These are phyloP conservation scores for Aspergillus neotritici DNA, from an alignment of 2,329 filamentous ascomycete genomes.

Conservation along the genomic window DNA sequence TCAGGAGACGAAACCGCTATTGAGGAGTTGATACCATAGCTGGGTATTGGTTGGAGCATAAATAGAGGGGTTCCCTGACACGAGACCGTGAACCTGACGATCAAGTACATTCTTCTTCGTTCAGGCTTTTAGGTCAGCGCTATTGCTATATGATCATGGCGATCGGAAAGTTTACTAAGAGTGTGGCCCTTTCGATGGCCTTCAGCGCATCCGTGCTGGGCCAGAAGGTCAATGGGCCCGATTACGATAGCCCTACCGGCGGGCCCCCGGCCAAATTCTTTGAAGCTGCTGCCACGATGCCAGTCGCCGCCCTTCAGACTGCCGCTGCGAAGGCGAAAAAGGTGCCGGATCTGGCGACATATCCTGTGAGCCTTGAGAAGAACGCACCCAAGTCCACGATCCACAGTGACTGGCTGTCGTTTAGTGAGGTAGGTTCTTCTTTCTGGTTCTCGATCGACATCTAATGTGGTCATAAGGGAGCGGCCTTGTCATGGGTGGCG, in stretches of 20 bases:
- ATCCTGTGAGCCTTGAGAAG: conserved; percentile 17
- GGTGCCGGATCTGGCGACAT: conserved; percentile 20
- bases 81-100: too few species aligned
- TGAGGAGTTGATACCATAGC: too few species aligned
- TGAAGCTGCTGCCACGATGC: conserved; percentile 19
- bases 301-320: conserved; percentile 20
- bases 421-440: conserved; percentile 15
- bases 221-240: conserved; percentile 16
- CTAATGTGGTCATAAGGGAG: conserved; percentile 14
- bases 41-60: too few species aligned
- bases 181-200: not conserved
- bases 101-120: too few species aligned
- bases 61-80: too few species aligned
- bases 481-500: conserved; percentile 24
- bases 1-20: too few species aligned
- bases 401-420: conserved; percentile 23
- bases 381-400: conserved; percentile 21
- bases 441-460: too few species aligned
- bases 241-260: conserved; percentile 18
- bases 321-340: conserved; percentile 20
- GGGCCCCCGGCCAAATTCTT: conserved; percentile 24
- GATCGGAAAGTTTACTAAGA: too few species aligned
- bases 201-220: not conserved
- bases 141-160: too few species aligned
- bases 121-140: too few species aligned